Evolutionary conservation across 139 green algal genomes (phyloP).

Genomic region (Pycnococcus provasolii): DNA sequence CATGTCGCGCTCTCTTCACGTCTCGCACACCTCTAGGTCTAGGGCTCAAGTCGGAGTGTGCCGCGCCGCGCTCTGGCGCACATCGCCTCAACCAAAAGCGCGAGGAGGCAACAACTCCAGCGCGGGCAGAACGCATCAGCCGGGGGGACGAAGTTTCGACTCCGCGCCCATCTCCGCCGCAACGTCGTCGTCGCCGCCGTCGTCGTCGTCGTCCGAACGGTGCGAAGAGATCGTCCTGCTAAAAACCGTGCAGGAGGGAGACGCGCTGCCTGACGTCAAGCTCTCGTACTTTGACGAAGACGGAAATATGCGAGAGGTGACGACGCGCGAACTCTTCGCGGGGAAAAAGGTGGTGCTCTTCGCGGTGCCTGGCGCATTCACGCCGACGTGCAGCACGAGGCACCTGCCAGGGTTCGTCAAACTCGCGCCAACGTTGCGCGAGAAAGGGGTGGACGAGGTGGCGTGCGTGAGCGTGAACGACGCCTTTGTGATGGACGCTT

Average conservation of each 20-base stretch:
- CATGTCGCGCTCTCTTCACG: too few species aligned
- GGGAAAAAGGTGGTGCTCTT: conserved; percentile 83
- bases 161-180: too few species aligned
- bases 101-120: too few species aligned
- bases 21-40: too few species aligned
- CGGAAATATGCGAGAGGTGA: conserved; percentile 77
- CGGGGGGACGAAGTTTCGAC: too few species aligned
- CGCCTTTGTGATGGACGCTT: conserved; percentile 83
- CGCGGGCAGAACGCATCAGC: too few species aligned
- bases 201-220: too few species aligned
- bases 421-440: conserved; percentile 80
- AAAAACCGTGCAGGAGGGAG: conserved; percentile 2
- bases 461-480: conserved; percentile 92
- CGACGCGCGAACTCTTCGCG: conserved; percentile 56
- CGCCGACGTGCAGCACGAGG: conserved; percentile 41
- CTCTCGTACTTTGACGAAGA: conserved; percentile 77
- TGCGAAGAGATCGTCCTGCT: too few species aligned
- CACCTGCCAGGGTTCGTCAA: conserved; percentile 51
- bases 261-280: conserved; percentile 29
- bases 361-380: conserved; percentile 46
- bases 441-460: conserved; percentile 83
- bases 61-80: too few species aligned
- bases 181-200: too few species aligned
- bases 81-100: too few species aligned
- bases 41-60: too few species aligned